Evolutionary conservation across 2,329 filamentous ascomycete genomes (phyloP), one percentile per base, ranked within the genome.

Genomic region (Trichoderma semiorbis): DNA sequence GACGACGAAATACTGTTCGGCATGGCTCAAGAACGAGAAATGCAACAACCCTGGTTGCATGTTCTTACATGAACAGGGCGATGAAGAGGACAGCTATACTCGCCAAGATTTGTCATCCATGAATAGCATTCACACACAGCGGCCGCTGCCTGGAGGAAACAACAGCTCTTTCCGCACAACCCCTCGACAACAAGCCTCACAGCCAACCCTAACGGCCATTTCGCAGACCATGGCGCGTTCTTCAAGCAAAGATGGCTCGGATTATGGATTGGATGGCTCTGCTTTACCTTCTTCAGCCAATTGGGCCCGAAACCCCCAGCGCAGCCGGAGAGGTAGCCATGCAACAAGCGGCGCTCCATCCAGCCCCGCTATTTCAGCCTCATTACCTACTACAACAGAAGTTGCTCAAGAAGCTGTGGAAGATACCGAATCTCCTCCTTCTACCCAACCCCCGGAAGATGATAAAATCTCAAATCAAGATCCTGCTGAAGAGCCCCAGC

Each of bases 1-100:
- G 28, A 99, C 96, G 0, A 99, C 96, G 5, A 99, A 99, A 80
- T 99, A 99, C 81, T 99, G 96, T 81, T 99, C 96, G 0, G 95
- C 96, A 5, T 99, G 97, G 85, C 86, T 99, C 21, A 92, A 97
- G 72, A 94, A 97, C 75, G 96, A 99, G 81, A 92, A 91, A 75
- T 99, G 96, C 82, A 94, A 93, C 71, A 99, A 99, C 78, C 91
- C 95, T 66, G 95, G 96, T 74, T 99, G 96, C 85, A 99, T 98
- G 89, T 99, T 99, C 81, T 83, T 99, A 65, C 96, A 99, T 79
- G 97, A 99, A 82, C 93, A 96, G 50, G 97, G 96, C n/a, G 96
- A 99, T 78, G 96, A 98, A 77, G 95, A 96, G 75, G 95, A 98
- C 78, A 98, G 94, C 82, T 98, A 97, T 80, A 97, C 94, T 10